phyloP scores from a whole-genome alignment of 306 rosid species.

The Ochetophila trinervis region DNA sequence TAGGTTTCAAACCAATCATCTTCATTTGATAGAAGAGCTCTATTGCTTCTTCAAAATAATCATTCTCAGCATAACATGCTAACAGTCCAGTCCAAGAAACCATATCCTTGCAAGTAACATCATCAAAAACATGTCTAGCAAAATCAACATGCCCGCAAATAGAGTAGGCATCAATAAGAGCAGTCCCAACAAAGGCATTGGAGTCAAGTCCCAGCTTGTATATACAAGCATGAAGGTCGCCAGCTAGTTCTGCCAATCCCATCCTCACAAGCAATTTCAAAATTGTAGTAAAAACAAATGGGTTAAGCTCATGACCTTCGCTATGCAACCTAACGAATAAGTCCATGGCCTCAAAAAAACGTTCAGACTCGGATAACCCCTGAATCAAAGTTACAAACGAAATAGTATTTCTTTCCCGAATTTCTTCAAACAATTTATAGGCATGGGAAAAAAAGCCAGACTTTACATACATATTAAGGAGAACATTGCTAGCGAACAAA shows the following conservation, averaged over 20 bases:
- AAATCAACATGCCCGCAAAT: slow-evolving; percentile 23
- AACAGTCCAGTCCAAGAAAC: slow-evolving; percentile 56
- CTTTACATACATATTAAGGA: slow-evolving; percentile 35
- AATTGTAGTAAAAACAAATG: slow-evolving; percentile 39
- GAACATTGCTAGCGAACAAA: slow-evolving; percentile 41
- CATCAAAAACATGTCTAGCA: slow-evolving; percentile 37
- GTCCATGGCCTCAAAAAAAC: slow-evolving; percentile 27
- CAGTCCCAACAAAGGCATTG: slow-evolving; percentile 45
- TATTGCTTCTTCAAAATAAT: slow-evolving; percentile 35
- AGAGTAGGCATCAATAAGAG: slow-evolving; percentile 42
- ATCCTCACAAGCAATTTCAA: slow-evolving; percentile 37
- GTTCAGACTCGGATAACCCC: slow-evolving; percentile 24
- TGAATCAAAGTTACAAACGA: slow-evolving; percentile 52
- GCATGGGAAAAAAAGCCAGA: slow-evolving; percentile 25
- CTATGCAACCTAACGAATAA: slow-evolving; percentile 39
- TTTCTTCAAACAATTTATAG: slow-evolving; percentile 39
- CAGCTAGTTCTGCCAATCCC: slow-evolving; percentile 37
- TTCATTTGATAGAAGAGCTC: slow-evolving; percentile 37
- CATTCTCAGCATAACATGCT: slow-evolving; percentile 45
- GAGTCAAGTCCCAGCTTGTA: slow-evolving; percentile 32
- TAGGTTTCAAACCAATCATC: slow-evolving; percentile 43
- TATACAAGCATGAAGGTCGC: slow-evolving; percentile 40
- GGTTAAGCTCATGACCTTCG: slow-evolving; percentile 47
- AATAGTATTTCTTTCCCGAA: slow-evolving; percentile 35
- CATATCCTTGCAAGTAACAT: slow-evolving; percentile 42